Percentiles rank a stretch among this genome's conserved stretches.
Evolutionary conservation across 2,329 filamentous ascomycete species (phyloP).

Genomic region (Calcarisporium arbuscula): DNA sequence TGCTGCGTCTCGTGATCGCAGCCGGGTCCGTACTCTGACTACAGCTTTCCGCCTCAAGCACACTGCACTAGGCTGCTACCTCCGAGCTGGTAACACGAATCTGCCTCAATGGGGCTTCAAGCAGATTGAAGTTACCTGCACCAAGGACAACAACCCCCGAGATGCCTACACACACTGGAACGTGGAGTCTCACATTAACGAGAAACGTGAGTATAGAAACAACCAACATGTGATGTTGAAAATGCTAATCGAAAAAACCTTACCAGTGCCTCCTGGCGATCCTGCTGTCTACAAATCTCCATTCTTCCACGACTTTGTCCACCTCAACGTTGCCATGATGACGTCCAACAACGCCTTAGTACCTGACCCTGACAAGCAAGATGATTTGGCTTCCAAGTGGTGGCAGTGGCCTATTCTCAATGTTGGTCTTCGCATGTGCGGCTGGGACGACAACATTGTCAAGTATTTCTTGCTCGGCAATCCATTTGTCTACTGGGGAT

Average conservation of each 20-base stretch:
- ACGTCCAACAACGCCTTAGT: constrained; percentile 98
- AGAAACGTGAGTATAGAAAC: constrained; percentile 65
- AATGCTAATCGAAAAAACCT: not conserved
- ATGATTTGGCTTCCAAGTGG: constrained; percentile 91
- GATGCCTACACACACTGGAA: constrained; percentile 99
- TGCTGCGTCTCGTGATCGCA: constrained; percentile 78
- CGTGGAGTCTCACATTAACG: constrained; percentile 90
- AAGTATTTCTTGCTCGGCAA: constrained; percentile 99
- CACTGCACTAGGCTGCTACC: constrained; percentile 77
- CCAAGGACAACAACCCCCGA: constrained; percentile 83
- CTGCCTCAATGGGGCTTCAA: constrained; percentile 99
- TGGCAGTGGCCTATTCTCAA: constrained; percentile 98
- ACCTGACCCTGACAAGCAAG: constrained; percentile 97
- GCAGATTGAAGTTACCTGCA: constrained; percentile 95
- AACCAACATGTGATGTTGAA: not conserved
- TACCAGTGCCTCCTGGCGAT: constrained; percentile 76
- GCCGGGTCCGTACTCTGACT: constrained; percentile 81
- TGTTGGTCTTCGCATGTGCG: constrained; percentile 96
- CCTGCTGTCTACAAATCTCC: constrained; percentile 92
- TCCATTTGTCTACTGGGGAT: constrained; percentile 92
- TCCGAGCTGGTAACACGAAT: constrained; percentile 92
- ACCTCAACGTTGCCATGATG: constrained; percentile 99
- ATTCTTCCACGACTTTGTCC: constrained; percentile 95
- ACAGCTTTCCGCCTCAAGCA: constrained; percentile 89
- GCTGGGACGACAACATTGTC: constrained; percentile 90